These are phyloP conservation scores for Fusarium mundagurra DNA, from an alignment of 2,329 filamentous ascomycete genomes.

Conservation along the genomic window DNA sequence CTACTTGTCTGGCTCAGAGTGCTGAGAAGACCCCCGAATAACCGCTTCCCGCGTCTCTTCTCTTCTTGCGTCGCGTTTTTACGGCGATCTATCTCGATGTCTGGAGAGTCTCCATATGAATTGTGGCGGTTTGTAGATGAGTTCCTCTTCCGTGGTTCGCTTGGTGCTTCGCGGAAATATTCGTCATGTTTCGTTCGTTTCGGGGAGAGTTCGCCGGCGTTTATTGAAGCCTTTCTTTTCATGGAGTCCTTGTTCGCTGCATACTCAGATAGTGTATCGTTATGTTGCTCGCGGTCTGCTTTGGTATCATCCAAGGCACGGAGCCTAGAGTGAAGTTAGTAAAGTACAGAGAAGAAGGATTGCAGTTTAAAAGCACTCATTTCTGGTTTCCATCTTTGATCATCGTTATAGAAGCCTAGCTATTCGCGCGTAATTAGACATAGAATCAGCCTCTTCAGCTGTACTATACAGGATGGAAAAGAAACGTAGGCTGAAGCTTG, in stretches of 20 bases:
- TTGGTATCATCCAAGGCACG: conserved; percentile 21
- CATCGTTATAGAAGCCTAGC: neutral
- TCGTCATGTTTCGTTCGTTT: conserved; percentile 44
- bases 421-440: neutral
- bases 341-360: neutral
- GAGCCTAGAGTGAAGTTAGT: conserved; percentile 35
- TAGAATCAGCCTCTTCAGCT: neutral
- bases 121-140: conserved; percentile 21
- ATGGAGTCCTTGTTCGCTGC: conserved; percentile 17
- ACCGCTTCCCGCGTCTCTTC: conserved; percentile 81
- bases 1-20: conserved; percentile 79
- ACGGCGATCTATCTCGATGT: conserved; percentile 34
- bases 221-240: conserved; percentile 46
- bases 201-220: conserved; percentile 29
- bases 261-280: neutral
- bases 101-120: conserved; percentile 11
- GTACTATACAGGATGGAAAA: neutral
- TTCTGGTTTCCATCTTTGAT: conserved; percentile 32
- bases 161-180: conserved; percentile 20
- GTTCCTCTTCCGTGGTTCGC: conserved; percentile 22
- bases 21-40: conserved; percentile 85
- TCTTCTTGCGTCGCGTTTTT: conserved; percentile 68
- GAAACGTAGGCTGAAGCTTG: neutral
- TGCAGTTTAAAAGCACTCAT: conserved; percentile 30
- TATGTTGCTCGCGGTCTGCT: neutral